Evolutionary conservation across 2,329 filamentous ascomycete species (phyloP).

Genomic region (Sclerotinia sclerotiorum): DNA sequence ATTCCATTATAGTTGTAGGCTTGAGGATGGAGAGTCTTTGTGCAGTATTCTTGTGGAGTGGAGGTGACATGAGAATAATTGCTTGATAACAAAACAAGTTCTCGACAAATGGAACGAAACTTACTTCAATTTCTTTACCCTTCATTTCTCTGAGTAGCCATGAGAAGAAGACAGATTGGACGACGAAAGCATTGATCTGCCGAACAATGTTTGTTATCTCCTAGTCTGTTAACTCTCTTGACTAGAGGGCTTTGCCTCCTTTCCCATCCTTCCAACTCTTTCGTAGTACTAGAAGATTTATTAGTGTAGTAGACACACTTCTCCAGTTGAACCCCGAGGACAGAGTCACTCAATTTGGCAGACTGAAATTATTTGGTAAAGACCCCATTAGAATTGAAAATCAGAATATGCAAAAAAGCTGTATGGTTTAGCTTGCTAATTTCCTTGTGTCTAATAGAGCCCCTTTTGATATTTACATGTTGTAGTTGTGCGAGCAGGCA

Average conservation of each 20-base stretch:
- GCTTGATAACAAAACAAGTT: not conserved
- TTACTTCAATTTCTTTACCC: not conserved
- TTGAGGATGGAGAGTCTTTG: not conserved
- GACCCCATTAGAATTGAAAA: not conserved
- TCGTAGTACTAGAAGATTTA: too few relatives aligned
- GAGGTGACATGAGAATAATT: not conserved
- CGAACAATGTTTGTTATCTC: not conserved
- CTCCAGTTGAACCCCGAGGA: too few relatives aligned
- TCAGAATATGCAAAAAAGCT: not conserved
- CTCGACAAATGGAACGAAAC: too few relatives aligned
- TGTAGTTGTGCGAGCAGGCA: not conserved
- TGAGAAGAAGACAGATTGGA: not conserved
- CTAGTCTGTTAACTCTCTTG: not conserved
- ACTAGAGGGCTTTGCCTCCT: too few relatives aligned
- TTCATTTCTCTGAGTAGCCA: too few relatives aligned
- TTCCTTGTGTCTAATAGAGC: not conserved
- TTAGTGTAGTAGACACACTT: not conserved
- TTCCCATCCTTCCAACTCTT: too few relatives aligned
- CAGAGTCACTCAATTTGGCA: not conserved
- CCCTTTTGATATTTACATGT: not conserved
- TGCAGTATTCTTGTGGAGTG: not conserved
- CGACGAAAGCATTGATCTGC: not conserved
- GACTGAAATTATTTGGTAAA: not conserved
- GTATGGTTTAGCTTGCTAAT: not conserved
- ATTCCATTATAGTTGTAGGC: too few relatives aligned